Evolutionary conservation across 2,329 filamentous ascomycete genomes (phyloP).

Genomic region (Nemania diffusa): DNA sequence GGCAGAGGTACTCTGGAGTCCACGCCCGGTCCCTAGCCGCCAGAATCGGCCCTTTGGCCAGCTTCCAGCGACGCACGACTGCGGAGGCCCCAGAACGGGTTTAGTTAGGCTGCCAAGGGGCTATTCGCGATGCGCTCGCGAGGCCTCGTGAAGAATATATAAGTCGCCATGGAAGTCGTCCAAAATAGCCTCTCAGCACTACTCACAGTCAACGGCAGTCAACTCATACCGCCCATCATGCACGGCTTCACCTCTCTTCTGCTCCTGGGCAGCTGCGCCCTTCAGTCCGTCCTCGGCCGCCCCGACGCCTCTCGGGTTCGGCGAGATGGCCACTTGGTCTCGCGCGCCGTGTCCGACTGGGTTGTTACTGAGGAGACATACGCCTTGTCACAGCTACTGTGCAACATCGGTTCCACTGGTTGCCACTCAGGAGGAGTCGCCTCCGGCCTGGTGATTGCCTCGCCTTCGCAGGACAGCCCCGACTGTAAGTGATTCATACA

Average conservation of each 20-base stretch:
- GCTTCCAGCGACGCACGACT: constrained; percentile 3
- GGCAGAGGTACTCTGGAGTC: no score
- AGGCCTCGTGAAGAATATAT: constrained; percentile 37
- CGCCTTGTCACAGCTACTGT: constrained; percentile 63
- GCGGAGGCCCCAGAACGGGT: constrained; percentile 10
- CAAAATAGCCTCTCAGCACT: constrained; percentile 35
- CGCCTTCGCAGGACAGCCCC: constrained; percentile 63
- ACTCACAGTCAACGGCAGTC: constrained; percentile 41
- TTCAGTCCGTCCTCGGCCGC: constrained; percentile 62
- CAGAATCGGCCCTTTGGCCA: constrained; percentile 34
- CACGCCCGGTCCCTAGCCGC: constrained; percentile 2
- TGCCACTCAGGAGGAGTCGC: constrained; percentile 59
- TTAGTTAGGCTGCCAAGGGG: constrained; percentile 13
- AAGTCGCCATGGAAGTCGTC: constrained; percentile 44
- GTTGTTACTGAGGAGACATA: constrained; percentile 63
- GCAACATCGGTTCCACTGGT: constrained; percentile 68
- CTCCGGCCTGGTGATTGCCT: constrained; percentile 66
- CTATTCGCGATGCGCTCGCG: constrained; percentile 17
- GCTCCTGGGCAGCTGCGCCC: constrained; percentile 61
- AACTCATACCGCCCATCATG: constrained; percentile 57
- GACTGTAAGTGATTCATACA: constrained; percentile 63
- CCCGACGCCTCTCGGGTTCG: constrained; percentile 51
- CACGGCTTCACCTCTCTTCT: constrained; percentile 61
- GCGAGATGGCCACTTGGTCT: constrained; percentile 53
- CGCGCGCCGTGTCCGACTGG: constrained; percentile 63